Evolutionary conservation across 257 asterid genomes (phyloP).

Genomic region (Thymus quinquecostatus): DNA sequence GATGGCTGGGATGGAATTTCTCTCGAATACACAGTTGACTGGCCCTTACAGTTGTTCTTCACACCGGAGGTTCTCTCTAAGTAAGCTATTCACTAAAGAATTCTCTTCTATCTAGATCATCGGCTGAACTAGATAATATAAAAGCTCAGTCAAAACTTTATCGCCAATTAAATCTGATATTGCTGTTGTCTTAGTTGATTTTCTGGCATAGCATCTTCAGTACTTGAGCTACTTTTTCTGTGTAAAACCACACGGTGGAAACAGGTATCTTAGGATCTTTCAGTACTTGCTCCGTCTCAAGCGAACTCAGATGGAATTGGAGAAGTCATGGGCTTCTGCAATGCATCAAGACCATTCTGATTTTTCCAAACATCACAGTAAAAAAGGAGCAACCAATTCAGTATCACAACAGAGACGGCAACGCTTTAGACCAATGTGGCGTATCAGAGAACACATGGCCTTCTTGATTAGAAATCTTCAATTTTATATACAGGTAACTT

Average conservation of each 20-base stretch:
- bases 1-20: conserved; percentile 98
- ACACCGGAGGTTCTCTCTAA: conserved; percentile 91
- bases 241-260: conserved; percentile 29
- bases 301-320: conserved; percentile 97
- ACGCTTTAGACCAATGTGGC: conserved; percentile 91
- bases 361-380: conserved; percentile 60
- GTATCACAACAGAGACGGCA: conserved; percentile 76
- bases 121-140: conserved; percentile 16
- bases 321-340: conserved; percentile 96
- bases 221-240: conserved; percentile 32
- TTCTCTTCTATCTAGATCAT: conserved; percentile 14
- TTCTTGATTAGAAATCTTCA: conserved; percentile 95
- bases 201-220: conserved; percentile 26
- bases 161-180: conserved; percentile 26
- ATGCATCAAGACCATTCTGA: conserved; percentile 94
- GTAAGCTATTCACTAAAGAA: conserved; percentile 51
- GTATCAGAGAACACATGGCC: conserved; percentile 97
- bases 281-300: conserved; percentile 90
- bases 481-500: conserved; percentile 85
- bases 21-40: conserved; percentile 88
- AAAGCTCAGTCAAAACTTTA: conserved; percentile 1
- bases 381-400: conserved; percentile 43
- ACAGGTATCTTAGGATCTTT: conserved; percentile 89
- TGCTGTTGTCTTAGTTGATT: conserved; percentile 21
- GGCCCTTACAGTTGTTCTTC: conserved; percentile 97